Conservation (phyloP, 116 monocot genomes). For the Dioscorea cayenensis region DNA sequence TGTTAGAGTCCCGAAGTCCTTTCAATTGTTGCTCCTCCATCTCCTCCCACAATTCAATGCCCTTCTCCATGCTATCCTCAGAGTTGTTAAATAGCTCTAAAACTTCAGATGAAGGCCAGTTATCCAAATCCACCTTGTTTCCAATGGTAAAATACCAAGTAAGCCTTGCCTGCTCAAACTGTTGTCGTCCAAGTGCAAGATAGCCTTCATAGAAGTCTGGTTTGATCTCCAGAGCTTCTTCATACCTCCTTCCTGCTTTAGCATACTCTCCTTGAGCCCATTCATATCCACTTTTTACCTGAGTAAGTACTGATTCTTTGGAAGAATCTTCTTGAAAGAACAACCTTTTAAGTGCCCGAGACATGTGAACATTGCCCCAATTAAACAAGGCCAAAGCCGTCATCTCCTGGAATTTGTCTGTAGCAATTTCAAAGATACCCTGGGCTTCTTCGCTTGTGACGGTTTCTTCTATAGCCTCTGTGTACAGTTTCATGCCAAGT, state of each 20-base stretch:
- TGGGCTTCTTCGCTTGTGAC: conserved; percentile 69
- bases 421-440: conserved; percentile 45
- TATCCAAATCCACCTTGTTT: conserved; percentile 34
- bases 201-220: conserved; percentile 67
- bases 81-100: conserved; percentile 57
- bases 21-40: conserved; percentile 46
- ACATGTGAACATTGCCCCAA: conserved; percentile 84
- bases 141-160: conserved; percentile 51
- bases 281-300: conserved; percentile 35
- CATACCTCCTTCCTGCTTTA: conserved; percentile 50
- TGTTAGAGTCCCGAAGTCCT: conserved; percentile 25
- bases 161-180: conserved; percentile 75
- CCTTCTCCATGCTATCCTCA: conserved; percentile 65
- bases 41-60: conserved; percentile 58
- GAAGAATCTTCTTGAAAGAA: conserved; percentile 39
- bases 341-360: conserved; percentile 52
- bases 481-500: conserved; percentile 61
- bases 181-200: conserved; percentile 55
- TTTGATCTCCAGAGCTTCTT: conserved; percentile 52
- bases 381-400: conserved; percentile 69
- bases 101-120: conserved; percentile 35
- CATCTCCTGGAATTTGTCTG: conserved; percentile 69
- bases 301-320: conserved; percentile 29
- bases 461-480: conserved; percentile 69
- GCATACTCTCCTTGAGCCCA: conserved; percentile 52